Evolutionary conservation across 352 stramenopile genomes (phyloP), one percentile per base, ranked within the genome.

Genomic region (Globisporangium echinulatum): DNA sequence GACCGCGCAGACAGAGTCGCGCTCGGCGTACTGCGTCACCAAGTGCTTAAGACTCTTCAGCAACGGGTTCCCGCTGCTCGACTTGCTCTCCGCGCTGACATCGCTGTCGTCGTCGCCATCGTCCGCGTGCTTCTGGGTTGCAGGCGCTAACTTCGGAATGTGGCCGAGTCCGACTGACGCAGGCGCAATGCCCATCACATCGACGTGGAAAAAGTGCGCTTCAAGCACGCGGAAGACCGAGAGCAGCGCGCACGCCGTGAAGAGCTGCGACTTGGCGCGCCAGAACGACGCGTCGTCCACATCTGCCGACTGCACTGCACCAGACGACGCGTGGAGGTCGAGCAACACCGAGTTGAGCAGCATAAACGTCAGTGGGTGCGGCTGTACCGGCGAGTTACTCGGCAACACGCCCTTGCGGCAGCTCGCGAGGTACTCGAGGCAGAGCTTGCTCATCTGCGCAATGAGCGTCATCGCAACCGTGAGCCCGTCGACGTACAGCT

Each of bases 361-460:
- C 72, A 96, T 91, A 59, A 96, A 96, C 5, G 79, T 90, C 46
- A 96, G 67, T 10, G 86, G 87, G 50, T 96, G 86, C 3, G 82
- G 85, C 50, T 91, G 79, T 50, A 96, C 70, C 38, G 77, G 64
- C 52, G 69, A 85, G 52, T 67, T 77, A 62, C 72, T 88, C 3
- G 79, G 79, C 8, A 94, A 67, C 43, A 90, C 62, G 19, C 80
- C 79, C 19, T 79, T 79, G 25, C 73, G 71, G 56, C 82, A 90
- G 33, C 80, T 87, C 56, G 84, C 75, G 9, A 94, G 57, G 61
- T 92, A 94, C 43, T 87, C 69, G 54, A 90, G 66, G 56, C 80
- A 94, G 17, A 86, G 36, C 52, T 89, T 74, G 56, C 71, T 83
- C 61, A 94, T 68, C 52, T 90, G 73, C 4, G 69, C 63, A 52